Base-by-base conservation (phyloP, 352 stramenopile species). In the Lagenidium giganteum region DNA sequence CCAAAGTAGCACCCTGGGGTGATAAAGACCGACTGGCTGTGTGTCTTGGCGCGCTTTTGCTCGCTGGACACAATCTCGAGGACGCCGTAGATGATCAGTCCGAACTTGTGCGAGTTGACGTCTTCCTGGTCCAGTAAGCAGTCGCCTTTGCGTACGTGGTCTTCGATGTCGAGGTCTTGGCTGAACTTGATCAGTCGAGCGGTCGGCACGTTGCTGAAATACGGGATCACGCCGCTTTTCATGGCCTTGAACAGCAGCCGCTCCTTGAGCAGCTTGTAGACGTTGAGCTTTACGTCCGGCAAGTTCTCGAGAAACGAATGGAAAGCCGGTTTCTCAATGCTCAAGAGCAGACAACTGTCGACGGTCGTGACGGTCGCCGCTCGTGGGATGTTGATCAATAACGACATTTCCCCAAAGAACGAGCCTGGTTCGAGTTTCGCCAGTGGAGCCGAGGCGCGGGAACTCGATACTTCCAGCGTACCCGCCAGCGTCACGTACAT, bases 401-500 rank as follows among this genome's bases (percentile, higher is more conserved):
- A 52, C 12, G 78, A 83, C 78, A 90, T 90, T 39, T 90, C 78
- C 3, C 78, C 78, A 49, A 90, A 90, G 49, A 87, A 90, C 1
- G 75, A 86, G 7, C 78, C 78, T 2, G 78, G 57, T 14, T 78
- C 70, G 0, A 90, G 57, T 8, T 52, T 83, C 9, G 78, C 78
- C n/a, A 90, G 54, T 1, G 71, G 68, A 0, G 51, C 56, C 4
- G 50, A 42, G 1, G 68, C 54, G 9, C 71, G 61, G 1, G 75
- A 77, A 33, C 71, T 87, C 8, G 61, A 86, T 3, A 88, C 78
- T 33, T 87, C 68, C 1, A 90, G 53, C 8, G 59, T 61, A 0
- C 75, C 78, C 4, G 75, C 70, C 3, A 90, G 51, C 12, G 73
- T 90, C 17, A 90, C 67, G 42, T 83, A 90, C 72, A 90, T 84